Percentiles rank a stretch among this genome's conserved stretches.
Evolutionary conservation across 2,329 filamentous ascomycete genomes (phyloP).

Genomic region (Paraphaeosphaeria sporulosa): DNA sequence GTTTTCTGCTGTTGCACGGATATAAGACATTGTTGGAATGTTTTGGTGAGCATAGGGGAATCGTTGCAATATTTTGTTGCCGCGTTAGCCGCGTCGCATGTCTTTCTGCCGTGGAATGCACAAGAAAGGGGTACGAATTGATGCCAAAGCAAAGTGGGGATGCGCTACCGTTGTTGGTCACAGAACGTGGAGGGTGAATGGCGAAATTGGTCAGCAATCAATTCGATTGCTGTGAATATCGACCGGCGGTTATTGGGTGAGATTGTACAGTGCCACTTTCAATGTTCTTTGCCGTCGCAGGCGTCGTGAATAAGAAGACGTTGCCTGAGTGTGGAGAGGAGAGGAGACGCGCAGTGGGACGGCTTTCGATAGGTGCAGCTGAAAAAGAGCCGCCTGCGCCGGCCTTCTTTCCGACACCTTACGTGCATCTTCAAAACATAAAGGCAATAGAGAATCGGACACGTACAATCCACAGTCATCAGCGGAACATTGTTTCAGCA

Average conservation of each 20-base stretch:
- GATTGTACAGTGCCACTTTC: no score
- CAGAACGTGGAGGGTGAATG: not conserved
- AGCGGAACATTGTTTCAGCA: not conserved
- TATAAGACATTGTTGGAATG: constrained; percentile 3
- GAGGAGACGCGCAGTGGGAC: not conserved
- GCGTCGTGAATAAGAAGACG: not conserved
- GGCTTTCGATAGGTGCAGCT: not conserved
- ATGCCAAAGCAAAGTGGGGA: not conserved
- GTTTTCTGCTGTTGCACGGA: not conserved
- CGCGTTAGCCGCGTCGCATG: not conserved
- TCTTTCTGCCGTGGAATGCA: not conserved
- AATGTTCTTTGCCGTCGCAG: not conserved
- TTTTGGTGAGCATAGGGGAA: not conserved
- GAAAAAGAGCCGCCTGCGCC: not conserved
- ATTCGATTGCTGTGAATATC: not conserved
- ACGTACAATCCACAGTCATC: not conserved
- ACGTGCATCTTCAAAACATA: not conserved
- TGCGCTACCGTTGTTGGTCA: not conserved
- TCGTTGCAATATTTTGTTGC: not conserved
- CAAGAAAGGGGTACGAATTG: not conserved
- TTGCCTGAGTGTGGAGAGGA: not conserved
- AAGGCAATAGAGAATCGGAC: not conserved
- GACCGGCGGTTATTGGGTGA: not conserved
- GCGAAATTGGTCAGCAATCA: not conserved
- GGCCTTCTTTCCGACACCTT: not conserved